Evolutionary conservation across 305 asterid genomes (phyloP).

Genomic region (Fraxinus greggii): DNA sequence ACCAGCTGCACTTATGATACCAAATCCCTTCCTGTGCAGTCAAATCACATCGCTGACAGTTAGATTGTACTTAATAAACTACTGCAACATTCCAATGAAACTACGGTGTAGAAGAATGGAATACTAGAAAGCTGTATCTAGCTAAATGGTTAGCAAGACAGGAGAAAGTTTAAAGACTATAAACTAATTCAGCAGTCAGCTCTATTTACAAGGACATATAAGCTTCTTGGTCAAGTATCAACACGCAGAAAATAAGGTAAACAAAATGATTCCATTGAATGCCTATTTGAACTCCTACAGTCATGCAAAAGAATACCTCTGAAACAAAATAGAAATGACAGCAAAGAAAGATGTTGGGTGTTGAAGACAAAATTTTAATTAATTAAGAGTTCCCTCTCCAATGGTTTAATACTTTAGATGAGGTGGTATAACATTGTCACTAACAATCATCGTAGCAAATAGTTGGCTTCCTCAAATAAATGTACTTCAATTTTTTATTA

Average conservation of each 20-base stretch:
- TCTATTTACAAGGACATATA: constrained; percentile 10
- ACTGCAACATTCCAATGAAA: constrained; percentile 6
- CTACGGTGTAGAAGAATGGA: constrained; percentile 12
- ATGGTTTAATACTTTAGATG: neutral
- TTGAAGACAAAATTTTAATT: neutral
- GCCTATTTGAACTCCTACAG: neutral
- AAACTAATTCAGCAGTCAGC: constrained; percentile 13
- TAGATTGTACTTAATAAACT: constrained; percentile 9
- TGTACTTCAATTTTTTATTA: neutral
- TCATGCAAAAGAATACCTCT: neutral
- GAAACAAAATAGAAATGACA: neutral
- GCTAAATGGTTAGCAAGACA: constrained; percentile 14
- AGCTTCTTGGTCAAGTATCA: constrained; percentile 15
- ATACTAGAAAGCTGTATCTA: constrained; percentile 14
- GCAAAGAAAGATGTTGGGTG: neutral
- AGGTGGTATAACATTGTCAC: neutral
- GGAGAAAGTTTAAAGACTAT: constrained; percentile 8
- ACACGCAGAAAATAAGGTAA: neutral
- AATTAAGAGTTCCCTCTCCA: neutral
- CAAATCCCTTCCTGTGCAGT: constrained; percentile 83
- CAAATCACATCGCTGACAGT: constrained; percentile 28
- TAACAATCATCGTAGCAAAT: neutral
- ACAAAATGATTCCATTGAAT: neutral
- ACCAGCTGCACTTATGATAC: constrained; percentile 86
- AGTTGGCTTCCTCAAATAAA: neutral